A percentile compares a stretch with the other conserved stretches of the same genome.
phyloP scores from a whole-genome alignment of 768 basidiomycete genomes.

The Mycena filopes region DNA sequence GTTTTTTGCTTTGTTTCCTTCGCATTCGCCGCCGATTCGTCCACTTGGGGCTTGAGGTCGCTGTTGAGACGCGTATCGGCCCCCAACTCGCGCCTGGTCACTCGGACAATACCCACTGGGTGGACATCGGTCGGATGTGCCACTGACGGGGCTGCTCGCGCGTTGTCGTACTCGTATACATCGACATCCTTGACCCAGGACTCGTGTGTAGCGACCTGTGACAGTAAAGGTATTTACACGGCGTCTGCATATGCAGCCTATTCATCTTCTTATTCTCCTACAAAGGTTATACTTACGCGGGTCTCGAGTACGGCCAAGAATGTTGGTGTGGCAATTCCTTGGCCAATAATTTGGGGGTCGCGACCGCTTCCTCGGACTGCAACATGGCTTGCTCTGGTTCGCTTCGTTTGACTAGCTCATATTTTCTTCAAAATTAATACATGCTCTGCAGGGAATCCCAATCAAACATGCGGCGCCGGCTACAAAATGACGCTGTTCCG shows the following conservation, averaged over 20 bases:
- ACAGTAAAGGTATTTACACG: slow-evolving; percentile 2
- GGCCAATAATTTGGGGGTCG: slow-evolving; percentile 3
- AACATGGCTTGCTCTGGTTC: slow-evolving; percentile 18
- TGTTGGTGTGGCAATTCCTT: slow-evolving; percentile 23
- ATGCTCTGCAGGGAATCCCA: slow-evolving; percentile 9
- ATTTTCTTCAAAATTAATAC: neutral
- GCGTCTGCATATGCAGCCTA: too few species aligned
- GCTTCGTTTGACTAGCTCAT: too few species aligned
- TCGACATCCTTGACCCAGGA: slow-evolving; percentile 17
- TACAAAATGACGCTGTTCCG: slow-evolving; percentile 8
- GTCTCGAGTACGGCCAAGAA: neutral
- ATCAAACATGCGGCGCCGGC: neutral
- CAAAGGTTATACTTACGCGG: slow-evolving; percentile 16
- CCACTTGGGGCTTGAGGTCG: slow-evolving; percentile 5
- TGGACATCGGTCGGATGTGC: slow-evolving; percentile 19
- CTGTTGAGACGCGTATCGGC: neutral
- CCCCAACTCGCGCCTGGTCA: neutral
- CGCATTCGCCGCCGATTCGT: slow-evolving; percentile 6
- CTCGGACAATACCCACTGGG: slow-evolving; percentile 11
- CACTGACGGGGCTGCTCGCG: slow-evolving; percentile 14
- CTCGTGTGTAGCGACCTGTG: slow-evolving; percentile 17
- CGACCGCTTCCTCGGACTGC: slow-evolving; percentile 6
- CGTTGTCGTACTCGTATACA: slow-evolving; percentile 15
- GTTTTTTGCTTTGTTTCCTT: slow-evolving; percentile 9
- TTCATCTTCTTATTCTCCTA: neutral